Evolutionary conservation across 345 rosid genomes (phyloP).

Genomic region (Alliaria petiolata): DNA sequence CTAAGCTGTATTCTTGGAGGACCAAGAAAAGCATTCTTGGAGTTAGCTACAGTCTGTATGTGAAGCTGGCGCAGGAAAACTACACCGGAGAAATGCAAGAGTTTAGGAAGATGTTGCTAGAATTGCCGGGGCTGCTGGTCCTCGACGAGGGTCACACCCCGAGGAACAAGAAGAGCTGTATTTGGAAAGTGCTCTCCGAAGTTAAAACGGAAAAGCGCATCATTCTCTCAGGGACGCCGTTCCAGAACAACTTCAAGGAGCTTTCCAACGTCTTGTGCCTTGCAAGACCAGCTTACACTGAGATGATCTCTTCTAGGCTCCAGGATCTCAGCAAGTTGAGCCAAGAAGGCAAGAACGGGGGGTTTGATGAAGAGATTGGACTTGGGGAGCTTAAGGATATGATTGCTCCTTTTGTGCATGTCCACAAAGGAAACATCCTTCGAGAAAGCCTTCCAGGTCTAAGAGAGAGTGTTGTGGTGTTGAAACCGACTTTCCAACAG

Average conservation of each 20-base stretch:
- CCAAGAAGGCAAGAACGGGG: conserved; percentile 34
- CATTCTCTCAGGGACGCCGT: conserved; percentile 80
- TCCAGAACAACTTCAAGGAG: conserved; percentile 75
- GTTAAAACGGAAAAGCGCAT: conserved; percentile 53
- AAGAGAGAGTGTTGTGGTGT: conserved; percentile 49
- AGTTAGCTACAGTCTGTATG: conserved; percentile 56
- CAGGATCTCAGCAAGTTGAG: conserved; percentile 30
- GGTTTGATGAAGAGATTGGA: conserved; percentile 32
- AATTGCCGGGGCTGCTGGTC: conserved; percentile 50
- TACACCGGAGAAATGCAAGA: neutral
- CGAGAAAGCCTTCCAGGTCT: conserved; percentile 62
- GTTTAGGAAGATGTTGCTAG: conserved; percentile 37
- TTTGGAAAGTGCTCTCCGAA: conserved; percentile 59
- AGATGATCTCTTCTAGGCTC: conserved; percentile 11
- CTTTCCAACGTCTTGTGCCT: conserved; percentile 54
- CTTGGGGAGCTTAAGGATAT: conserved; percentile 28
- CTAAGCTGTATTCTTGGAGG: conserved; percentile 64
- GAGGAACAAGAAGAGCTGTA: conserved; percentile 46
- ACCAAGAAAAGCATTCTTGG: conserved; percentile 50
- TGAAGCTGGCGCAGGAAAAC: conserved; percentile 39
- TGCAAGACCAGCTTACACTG: conserved; percentile 45
- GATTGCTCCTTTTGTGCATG: conserved; percentile 67
- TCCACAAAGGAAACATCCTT: conserved; percentile 58
- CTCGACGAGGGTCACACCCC: conserved; percentile 88
- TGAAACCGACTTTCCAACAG: conserved; percentile 47